Evolutionary conservation across 2,329 filamentous ascomycete genomes (phyloP), one percentile per base, ranked within the genome.

Genomic region (Exserohilum rostratum): DNA sequence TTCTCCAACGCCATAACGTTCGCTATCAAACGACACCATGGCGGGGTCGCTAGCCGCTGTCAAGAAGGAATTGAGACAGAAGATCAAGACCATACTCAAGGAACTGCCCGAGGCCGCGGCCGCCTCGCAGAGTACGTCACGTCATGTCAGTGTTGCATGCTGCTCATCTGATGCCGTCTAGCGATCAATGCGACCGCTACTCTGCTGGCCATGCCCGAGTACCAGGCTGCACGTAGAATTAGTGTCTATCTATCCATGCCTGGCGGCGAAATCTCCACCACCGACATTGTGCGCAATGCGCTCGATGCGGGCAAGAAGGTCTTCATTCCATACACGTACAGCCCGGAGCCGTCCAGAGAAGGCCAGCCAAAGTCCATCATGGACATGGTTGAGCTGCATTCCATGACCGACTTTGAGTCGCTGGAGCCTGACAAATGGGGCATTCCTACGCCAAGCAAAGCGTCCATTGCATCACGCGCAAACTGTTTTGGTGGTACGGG

Each of bases 161-260:
- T 25, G 31, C 46, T 11, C 45, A 25, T 40, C 64, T 69, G 46
- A 70, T 56, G 22, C 35, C 33, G 6, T 15, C 30, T 72, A 95
- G 91, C 90, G 65, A 77, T 80, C 46, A 79, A 78, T 62, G 86
- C 90, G 18, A 88, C 87, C 61, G 82, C 85, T 49, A 79, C 83
- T 6, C 77, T 97, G 33, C 79, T 88, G 39, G 79, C 82, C 10
- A 85, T 93, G 66, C 82, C 85, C 46, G 89, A 91, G 50, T 99
- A 96, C 73, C 79, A 85, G 60, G 81, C 87, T 50, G 93, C 95
- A 37, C 83, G 81, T 56, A 83, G 86, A 48, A 85, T 99, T 68
- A 92, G 90, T 65, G 83, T 99, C 52, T 99, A 96, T 73, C 82
- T 99, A 13, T 95, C 93, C 10, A 99, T 99, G 95, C 92, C 93